These are phyloP conservation scores for Pyrenophora seminiperda DNA, from an alignment of 2,329 filamentous ascomycete species.

Conservation along the genomic window DNA sequence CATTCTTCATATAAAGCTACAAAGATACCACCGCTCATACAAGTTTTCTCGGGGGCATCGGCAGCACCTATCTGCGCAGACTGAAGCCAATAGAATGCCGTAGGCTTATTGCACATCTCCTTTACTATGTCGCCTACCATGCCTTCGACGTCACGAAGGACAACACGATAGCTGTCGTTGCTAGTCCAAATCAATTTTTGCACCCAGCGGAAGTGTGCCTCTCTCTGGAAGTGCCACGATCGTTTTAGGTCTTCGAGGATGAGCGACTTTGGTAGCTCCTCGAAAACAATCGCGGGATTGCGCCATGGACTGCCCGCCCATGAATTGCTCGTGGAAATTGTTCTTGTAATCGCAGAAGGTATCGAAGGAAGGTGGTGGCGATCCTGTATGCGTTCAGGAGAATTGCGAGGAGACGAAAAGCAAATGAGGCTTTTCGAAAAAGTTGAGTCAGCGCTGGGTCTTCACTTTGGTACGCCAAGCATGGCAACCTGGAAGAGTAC, in stretches of 20 bases:
- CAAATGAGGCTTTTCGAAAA: conserved; percentile 2
- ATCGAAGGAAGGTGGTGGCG: conserved; percentile 3
- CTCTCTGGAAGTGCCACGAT: conserved; percentile 19
- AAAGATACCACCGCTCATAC: conserved; percentile 12
- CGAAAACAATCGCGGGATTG: conserved; percentile 10
- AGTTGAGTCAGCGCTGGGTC: conserved; percentile 8
- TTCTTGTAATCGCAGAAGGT: conserved; percentile 4
- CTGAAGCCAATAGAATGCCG: conserved; percentile 18
- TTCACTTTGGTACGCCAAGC: conserved; percentile 11
- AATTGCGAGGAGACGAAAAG: conserved; percentile 7
- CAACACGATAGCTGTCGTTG: conserved; percentile 5
- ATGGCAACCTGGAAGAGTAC: conserved; percentile 11
- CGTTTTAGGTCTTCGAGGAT: conserved; percentile 17
- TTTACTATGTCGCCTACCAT: conserved; percentile 14
- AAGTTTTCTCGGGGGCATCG: conserved; percentile 4
- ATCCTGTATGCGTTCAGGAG: conserved; percentile 11
- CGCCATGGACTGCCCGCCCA: conserved; percentile 16
- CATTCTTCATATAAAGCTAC: conserved; percentile 20
- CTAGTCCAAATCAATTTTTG: conserved; percentile 13
- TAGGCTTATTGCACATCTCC: conserved; percentile 21
- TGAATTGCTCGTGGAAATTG: conserved; percentile 8
- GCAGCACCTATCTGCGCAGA: conserved; percentile 14
- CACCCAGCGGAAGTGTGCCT: conserved; percentile 14
- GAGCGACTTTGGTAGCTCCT: conserved; percentile 10
- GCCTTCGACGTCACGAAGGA: conserved; percentile 12